These are phyloP conservation scores for Termitomyces eurrhizus DNA, from an alignment of 768 basidiomycete genomes.

Conservation along the genomic window DNA sequence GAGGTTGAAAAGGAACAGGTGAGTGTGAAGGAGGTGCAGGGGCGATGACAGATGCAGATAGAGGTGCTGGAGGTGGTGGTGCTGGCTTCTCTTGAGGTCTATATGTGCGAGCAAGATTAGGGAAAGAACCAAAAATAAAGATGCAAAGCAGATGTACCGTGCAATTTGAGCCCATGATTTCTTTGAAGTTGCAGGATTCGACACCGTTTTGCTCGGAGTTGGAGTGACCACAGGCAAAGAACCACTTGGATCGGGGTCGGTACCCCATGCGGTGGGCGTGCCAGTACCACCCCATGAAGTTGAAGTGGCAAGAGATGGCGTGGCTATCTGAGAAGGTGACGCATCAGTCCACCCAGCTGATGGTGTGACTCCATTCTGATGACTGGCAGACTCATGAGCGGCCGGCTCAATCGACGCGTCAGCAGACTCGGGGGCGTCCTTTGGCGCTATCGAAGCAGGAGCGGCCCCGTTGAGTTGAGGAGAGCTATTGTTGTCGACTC, in stretches of 20 bases:
- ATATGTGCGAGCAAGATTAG: not conserved
- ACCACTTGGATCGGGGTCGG: constrained; percentile 35
- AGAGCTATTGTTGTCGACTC: constrained; percentile 30
- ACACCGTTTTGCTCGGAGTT: constrained; percentile 29
- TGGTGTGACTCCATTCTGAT: constrained; percentile 26
- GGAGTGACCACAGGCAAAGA: constrained; percentile 24
- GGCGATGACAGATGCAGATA: constrained; percentile 20
- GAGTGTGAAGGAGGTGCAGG: constrained; percentile 20
- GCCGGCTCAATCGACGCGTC: constrained; percentile 25
- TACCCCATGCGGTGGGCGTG: constrained; percentile 29
- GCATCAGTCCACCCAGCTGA: constrained; percentile 29
- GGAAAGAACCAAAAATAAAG: constrained; percentile 4
- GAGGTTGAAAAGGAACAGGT: constrained; percentile 29
- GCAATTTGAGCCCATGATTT: constrained; percentile 87
- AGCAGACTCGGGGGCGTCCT: constrained; percentile 13
- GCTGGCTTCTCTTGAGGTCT: constrained; percentile 67
- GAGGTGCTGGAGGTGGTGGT: constrained; percentile 35
- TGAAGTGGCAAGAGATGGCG: constrained; percentile 26
- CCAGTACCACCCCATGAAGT: constrained; percentile 28
- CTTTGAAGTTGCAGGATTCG: constrained; percentile 70
- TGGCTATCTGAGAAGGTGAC: constrained; percentile 27
- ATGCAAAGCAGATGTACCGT: constrained; percentile 40
- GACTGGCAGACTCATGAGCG: constrained; percentile 17
- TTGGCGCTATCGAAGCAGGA: constrained; percentile 19
- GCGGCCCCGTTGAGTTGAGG: constrained; percentile 22